A percentile compares a stretch with the other conserved stretches of the same genome.
Evolutionary conservation across 1,284 basidiomycete genomes (phyloP).

Genomic region (Heterobasidion occidentale): DNA sequence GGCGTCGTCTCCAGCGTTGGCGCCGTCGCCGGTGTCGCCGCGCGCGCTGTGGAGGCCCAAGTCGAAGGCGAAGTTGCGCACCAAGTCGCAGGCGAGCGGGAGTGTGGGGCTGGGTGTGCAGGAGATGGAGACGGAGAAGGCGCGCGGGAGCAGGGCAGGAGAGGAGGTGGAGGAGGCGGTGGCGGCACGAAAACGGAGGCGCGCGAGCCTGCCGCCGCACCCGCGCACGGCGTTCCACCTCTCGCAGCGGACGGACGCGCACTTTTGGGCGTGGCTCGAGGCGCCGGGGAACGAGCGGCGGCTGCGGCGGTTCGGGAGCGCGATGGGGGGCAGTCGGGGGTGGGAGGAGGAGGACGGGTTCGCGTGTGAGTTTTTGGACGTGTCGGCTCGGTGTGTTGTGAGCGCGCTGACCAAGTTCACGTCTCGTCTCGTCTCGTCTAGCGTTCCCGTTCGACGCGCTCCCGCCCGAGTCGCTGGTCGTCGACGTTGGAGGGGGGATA

Average conservation of each 20-base stretch:
- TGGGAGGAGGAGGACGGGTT: constrained; percentile 53
- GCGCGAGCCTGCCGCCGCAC: background rate
- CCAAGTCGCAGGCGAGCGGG: background rate
- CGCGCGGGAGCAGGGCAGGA: background rate
- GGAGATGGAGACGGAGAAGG: background rate
- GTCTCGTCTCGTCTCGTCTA: constrained; percentile 15
- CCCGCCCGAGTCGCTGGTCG: constrained; percentile 44
- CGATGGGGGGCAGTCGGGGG: constrained; percentile 58
- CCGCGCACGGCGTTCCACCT: constrained; percentile 27
- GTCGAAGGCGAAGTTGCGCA: background rate
- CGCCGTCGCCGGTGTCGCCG: background rate
- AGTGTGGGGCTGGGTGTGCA: background rate
- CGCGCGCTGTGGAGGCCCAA: background rate
- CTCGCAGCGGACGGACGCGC: constrained; percentile 23
- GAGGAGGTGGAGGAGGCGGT: background rate
- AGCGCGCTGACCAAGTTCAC: too few species aligned
- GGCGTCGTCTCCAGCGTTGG: background rate
- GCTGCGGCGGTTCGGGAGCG: constrained; percentile 58
- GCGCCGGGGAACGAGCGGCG: constrained; percentile 25
- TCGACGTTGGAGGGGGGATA: constrained; percentile 73
- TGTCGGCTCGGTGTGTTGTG: constrained; percentile 14
- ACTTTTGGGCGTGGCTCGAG: constrained; percentile 33
- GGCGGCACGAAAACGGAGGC: background rate
- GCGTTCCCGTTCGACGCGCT: constrained; percentile 60
- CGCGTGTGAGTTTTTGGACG: constrained; percentile 36